A percentile compares a stretch with the other conserved stretches of the same genome.
phyloP scores from a whole-genome alignment of 2,329 filamentous ascomycete genomes.

The Penicillium digitatum region DNA sequence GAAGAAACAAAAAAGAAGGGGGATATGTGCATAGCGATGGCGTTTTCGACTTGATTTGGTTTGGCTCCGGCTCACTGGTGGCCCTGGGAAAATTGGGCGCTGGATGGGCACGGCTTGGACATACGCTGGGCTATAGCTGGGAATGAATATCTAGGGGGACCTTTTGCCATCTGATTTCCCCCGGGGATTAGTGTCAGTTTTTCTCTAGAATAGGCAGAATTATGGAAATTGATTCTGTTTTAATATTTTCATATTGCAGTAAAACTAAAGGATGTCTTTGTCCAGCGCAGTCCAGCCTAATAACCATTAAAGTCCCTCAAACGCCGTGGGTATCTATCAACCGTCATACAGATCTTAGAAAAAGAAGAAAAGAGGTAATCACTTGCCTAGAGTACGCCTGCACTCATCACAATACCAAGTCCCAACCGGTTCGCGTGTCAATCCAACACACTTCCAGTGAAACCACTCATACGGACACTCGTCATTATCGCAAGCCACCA shows the following conservation, averaged over 20 bases:
- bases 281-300: not conserved
- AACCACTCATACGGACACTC: constrained; percentile 64
- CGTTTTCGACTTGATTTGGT: constrained; percentile 27
- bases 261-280: not conserved
- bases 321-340: constrained; percentile 24
- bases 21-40: constrained; percentile 39
- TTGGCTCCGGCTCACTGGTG: constrained; percentile 1
- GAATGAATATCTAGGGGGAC: constrained; percentile 1
- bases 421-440: constrained; percentile 57
- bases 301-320: constrained; percentile 1
- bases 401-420: constrained; percentile 57
- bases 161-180: not conserved
- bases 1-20: constrained; percentile 21
- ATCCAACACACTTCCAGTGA: constrained; percentile 61
- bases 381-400: constrained; percentile 40
- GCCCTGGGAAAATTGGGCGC: not conserved
- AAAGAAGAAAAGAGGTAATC: constrained; percentile 6
- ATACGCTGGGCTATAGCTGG: not conserved
- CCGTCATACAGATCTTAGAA: constrained; percentile 5
- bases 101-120: constrained; percentile 7
- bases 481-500: constrained; percentile 66
- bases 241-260: not conserved
- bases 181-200: not conserved
- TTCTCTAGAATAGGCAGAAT: constrained; percentile 2
- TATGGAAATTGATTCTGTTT: constrained; percentile 4